These are phyloP conservation scores for Binderoboletus segoi DNA, from an alignment of 1,284 basidiomycete genomes.

Conservation along the genomic window DNA sequence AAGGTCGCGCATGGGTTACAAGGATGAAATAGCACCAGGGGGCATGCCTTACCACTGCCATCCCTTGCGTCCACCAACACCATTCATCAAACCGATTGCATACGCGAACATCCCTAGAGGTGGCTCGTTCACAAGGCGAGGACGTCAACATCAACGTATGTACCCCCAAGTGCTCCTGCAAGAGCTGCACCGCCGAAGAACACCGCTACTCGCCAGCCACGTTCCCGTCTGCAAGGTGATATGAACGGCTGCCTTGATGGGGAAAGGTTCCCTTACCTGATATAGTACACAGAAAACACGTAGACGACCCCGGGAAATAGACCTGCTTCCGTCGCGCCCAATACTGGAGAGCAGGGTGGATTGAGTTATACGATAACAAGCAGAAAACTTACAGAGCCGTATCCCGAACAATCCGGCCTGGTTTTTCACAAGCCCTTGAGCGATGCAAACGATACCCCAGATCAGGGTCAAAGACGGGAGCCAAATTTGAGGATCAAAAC, in stretches of 20 bases:
- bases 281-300: slow-evolving; percentile 64
- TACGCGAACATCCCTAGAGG: slow-evolving; percentile 54
- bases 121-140: neutral
- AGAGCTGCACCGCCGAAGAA: slow-evolving; percentile 62
- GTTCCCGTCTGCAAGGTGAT: slow-evolving; percentile 43
- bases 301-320: slow-evolving; percentile 65
- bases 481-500: slow-evolving; percentile 60
- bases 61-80: slow-evolving; percentile 53
- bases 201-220: slow-evolving; percentile 61
- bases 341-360: slow-evolving; percentile 37
- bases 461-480: slow-evolving; percentile 57
- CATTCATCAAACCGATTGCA: slow-evolving; percentile 59
- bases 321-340: slow-evolving; percentile 58
- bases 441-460: slow-evolving; percentile 63
- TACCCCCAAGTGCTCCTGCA: slow-evolving; percentile 61
- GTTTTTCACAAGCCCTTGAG: slow-evolving; percentile 60
- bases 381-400: slow-evolving; percentile 46
- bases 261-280: slow-evolving; percentile 35
- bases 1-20: neutral
- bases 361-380: neutral
- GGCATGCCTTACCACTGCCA: slow-evolving; percentile 50
- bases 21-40: neutral
- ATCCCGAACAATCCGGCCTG: slow-evolving; percentile 59
- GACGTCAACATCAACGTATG: neutral
- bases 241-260: neutral